phyloP scores from a whole-genome alignment of 1,139 yeast species.

The Yamadazyma siamensis region DNA sequence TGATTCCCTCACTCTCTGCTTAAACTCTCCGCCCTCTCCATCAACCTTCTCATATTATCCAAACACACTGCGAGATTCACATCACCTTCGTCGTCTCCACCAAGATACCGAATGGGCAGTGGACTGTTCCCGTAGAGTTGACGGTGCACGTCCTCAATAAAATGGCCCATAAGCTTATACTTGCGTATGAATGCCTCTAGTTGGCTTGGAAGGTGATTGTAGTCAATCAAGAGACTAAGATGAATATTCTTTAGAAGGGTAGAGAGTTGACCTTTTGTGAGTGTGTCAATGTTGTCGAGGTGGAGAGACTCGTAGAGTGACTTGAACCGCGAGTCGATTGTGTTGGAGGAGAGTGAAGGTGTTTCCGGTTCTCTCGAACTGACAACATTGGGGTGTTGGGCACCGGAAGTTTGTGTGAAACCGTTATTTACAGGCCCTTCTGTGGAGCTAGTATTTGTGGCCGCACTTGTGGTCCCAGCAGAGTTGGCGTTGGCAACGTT shows the following conservation, averaged over 20 bases:
- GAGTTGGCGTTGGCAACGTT: no score
- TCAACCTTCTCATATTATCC: slow-evolving; percentile 4
- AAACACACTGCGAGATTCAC: slow-evolving; percentile 5
- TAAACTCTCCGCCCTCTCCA: no score
- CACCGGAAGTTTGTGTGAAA: neutral
- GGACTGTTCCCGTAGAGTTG: slow-evolving; percentile 14
- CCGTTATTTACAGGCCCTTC: neutral
- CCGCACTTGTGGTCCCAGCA: no score
- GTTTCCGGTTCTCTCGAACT: no score
- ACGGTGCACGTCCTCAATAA: slow-evolving; percentile 28
- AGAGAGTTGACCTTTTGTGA: slow-evolving; percentile 23
- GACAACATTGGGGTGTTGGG: slow-evolving; percentile 1
- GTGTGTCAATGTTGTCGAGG: slow-evolving; percentile 24
- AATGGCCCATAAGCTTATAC: slow-evolving; percentile 20
- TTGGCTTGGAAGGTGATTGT: slow-evolving; percentile 23
- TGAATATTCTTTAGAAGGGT: slow-evolving; percentile 31
- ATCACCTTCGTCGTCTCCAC: slow-evolving; percentile 1
- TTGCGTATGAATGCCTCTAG: slow-evolving; percentile 24
- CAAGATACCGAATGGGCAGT: slow-evolving; percentile 3
- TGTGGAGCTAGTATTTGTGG: neutral
- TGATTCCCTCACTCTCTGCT: no score
- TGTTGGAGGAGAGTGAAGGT: slow-evolving; percentile 5
- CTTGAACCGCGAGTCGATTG: slow-evolving; percentile 18
- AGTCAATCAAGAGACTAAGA: slow-evolving; percentile 29
- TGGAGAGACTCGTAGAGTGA: slow-evolving; percentile 24